Percentiles rank a stretch among this genome's conserved stretches.
phyloP scores from a whole-genome alignment of 345 rosid species.

The Streptanthus diversifolius region DNA sequence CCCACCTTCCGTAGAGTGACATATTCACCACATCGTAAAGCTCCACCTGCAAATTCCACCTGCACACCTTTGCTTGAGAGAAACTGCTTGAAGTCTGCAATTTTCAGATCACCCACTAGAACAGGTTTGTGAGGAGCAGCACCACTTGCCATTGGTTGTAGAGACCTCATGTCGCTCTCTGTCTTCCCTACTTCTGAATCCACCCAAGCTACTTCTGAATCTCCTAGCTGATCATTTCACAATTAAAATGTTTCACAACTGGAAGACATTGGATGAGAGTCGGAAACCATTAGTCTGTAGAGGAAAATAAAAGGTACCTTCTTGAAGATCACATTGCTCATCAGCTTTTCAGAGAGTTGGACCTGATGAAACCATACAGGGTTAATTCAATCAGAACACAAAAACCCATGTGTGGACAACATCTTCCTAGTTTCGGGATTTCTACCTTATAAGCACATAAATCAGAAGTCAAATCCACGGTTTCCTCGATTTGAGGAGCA shows the following conservation, averaged over 20 bases:
- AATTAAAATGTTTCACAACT: neutral
- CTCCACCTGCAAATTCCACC: constrained; percentile 95
- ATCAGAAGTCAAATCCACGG: constrained; percentile 91
- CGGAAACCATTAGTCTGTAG: neutral
- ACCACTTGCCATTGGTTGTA: constrained; percentile 57
- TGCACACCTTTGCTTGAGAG: constrained; percentile 90
- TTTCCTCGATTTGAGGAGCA: constrained; percentile 88
- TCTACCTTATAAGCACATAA: constrained; percentile 91
- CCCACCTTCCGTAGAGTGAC: constrained; percentile 86
- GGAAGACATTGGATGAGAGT: neutral
- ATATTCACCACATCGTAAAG: constrained; percentile 85
- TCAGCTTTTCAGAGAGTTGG: constrained; percentile 90
- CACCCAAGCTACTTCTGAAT: constrained; percentile 88
- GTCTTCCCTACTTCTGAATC: constrained; percentile 91
- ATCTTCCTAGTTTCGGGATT: neutral
- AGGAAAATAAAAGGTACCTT: constrained; percentile 46
- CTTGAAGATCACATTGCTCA: constrained; percentile 94
- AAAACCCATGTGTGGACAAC: neutral
- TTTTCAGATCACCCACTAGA: constrained; percentile 84
- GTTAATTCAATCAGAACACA: neutral
- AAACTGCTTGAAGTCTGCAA: constrained; percentile 92
- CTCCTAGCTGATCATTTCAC: constrained; percentile 61
- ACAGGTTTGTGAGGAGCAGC: constrained; percentile 79
- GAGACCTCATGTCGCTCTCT: constrained; percentile 57
- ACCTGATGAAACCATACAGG: constrained; percentile 47